These are phyloP conservation scores for Rosellinia necatrix DNA, from an alignment of 2,329 filamentous ascomycete genomes.

Conservation along the genomic window DNA sequence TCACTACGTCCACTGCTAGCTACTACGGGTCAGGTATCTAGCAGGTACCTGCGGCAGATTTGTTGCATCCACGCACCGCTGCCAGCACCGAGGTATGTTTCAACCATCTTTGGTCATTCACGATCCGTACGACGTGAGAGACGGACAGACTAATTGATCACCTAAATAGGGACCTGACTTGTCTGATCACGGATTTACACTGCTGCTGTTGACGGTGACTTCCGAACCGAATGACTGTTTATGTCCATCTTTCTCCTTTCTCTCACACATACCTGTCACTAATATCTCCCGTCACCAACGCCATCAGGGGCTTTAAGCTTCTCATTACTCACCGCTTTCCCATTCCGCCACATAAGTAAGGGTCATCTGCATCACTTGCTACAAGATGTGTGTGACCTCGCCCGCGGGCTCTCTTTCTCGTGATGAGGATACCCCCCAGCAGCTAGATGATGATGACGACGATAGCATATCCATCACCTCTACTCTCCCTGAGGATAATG, in stretches of 20 bases:
- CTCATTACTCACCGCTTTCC: neutral
- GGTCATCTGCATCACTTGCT: neutral
- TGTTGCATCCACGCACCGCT: no score
- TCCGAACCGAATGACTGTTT: no score
- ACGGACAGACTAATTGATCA: neutral
- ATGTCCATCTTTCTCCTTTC: neutral
- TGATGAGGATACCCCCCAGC: neutral
- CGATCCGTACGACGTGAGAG: neutral
- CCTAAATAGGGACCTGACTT: no score
- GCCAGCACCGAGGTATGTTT: neutral
- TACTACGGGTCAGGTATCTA: no score
- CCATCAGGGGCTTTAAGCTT: neutral
- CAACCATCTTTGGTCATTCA: neutral
- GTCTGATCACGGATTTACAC: neutral
- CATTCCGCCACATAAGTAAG: neutral
- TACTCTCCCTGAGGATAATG: conserved; percentile 46
- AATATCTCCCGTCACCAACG: neutral
- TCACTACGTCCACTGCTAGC: no score
- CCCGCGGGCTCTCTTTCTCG: neutral
- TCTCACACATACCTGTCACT: neutral
- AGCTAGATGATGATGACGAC: conserved; percentile 45
- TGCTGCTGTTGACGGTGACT: neutral
- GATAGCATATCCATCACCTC: conserved; percentile 62
- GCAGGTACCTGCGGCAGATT: no score
- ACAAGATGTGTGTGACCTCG: conserved; percentile 9